Evolutionary conservation across 164 flowering plant genomes (phyloP).

Genomic region (Protea cynaroides): DNA sequence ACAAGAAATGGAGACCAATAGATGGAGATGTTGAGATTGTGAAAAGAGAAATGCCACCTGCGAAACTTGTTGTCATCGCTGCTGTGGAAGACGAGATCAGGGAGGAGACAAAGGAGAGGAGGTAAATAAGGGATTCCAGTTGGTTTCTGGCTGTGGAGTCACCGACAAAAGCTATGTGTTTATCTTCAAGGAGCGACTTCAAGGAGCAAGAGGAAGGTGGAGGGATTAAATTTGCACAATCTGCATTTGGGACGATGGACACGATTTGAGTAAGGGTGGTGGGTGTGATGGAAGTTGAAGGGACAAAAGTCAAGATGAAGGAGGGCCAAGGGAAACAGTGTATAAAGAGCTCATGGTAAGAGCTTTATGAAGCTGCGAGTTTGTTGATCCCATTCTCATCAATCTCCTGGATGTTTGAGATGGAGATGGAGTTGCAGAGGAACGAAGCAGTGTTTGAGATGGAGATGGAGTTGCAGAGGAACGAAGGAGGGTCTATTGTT

Average conservation of each 20-base stretch:
- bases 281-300: constrained; percentile 13
- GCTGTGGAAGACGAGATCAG: constrained; percentile 52
- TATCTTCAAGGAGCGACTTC: too few relatives aligned
- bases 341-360: constrained; percentile 42
- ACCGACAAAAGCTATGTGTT: constrained; percentile 78
- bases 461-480: too few relatives aligned
- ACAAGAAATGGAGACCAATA: too few relatives aligned
- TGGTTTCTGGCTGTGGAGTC: constrained; percentile 97
- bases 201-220: too few relatives aligned
- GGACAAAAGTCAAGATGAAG: constrained; percentile 47
- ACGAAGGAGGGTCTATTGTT: too few relatives aligned
- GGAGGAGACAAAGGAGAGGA: constrained; percentile 43
- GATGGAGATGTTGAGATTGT: constrained; percentile 55
- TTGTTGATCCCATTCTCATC: constrained; percentile 25
- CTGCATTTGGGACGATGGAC: constrained; percentile 7
- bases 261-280: constrained; percentile 8
- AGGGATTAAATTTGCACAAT: too few relatives aligned
- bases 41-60: constrained; percentile 57
- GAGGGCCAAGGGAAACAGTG: constrained; percentile 44
- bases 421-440: too few relatives aligned
- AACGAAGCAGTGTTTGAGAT: too few relatives aligned
- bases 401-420: too few relatives aligned
- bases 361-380: constrained; percentile 46
- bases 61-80: constrained; percentile 79
- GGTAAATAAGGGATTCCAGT: too few relatives aligned